Evolutionary conservation across 371 early-diverging fungal genomes (phyloP).

Genomic region (Capniomyces stellatus): DNA sequence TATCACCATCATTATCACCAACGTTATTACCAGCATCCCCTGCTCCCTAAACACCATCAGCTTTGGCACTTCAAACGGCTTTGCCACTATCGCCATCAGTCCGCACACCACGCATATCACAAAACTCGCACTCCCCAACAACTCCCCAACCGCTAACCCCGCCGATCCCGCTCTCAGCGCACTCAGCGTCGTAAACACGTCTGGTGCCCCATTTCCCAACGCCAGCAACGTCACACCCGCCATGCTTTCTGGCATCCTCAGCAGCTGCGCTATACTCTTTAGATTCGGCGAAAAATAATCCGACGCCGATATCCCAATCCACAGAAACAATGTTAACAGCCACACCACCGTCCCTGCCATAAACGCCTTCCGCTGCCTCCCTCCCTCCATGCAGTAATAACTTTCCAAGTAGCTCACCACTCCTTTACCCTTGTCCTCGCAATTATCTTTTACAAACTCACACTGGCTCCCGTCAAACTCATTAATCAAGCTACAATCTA

Average conservation of each 20-base stretch:
- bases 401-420: not conserved
- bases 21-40: slow-evolving; percentile 33
- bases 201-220: slow-evolving; percentile 73
- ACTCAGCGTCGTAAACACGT: slow-evolving; percentile 58
- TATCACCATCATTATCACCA: slow-evolving; percentile 10
- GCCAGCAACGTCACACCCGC: slow-evolving; percentile 77
- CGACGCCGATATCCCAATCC: slow-evolving; percentile 26
- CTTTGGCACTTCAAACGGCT: slow-evolving; percentile 40
- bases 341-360: slow-evolving; percentile 8
- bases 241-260: slow-evolving; percentile 22
- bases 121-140: slow-evolving; percentile 62
- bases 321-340: slow-evolving; percentile 17
- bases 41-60: slow-evolving; percentile 52
- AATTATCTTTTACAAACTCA: not conserved
- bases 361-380: not conserved
- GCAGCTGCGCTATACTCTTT: slow-evolving; percentile 12
- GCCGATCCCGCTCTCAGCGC: slow-evolving; percentile 54
- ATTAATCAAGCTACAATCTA: too few relatives aligned
- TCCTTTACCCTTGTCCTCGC: not conserved
- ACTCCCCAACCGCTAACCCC: slow-evolving; percentile 59
- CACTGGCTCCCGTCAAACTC: too few relatives aligned
- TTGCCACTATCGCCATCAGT: slow-evolving; percentile 42
- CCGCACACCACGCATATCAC: slow-evolving; percentile 57
- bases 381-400: not conserved
- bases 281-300: slow-evolving; percentile 28